Conservation (phyloP, 176 grass and related monocot genomes). For the Tillandsia leiboldiana region DNA sequence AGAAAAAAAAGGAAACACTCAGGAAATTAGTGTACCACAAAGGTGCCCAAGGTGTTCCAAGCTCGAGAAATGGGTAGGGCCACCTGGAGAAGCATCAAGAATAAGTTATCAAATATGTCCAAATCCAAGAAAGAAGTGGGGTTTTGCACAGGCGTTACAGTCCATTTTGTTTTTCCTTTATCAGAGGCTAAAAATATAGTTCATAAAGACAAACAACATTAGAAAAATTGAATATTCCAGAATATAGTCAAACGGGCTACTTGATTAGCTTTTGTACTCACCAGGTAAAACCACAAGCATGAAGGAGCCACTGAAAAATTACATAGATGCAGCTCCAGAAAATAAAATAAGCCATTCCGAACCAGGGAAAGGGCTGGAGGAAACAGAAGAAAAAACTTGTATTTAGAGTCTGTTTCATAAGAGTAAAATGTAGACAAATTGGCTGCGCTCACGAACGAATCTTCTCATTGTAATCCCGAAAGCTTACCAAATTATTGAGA, state of each 20-base stretch:
- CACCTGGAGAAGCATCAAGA: slow-evolving; percentile 53
- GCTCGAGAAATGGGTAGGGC: slow-evolving; percentile 89
- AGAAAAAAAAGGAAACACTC: too few relatives aligned
- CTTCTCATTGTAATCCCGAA: background rate
- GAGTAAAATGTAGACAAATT: background rate
- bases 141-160: background rate
- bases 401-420: slow-evolving; percentile 10
- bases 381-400: background rate
- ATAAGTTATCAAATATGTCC: background rate
- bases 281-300: slow-evolving; percentile 68
- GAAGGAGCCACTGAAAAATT: slow-evolving; percentile 74
- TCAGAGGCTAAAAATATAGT: too few relatives aligned
- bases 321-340: slow-evolving; percentile 82
- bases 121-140: background rate
- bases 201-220: too few relatives aligned
- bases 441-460: background rate
- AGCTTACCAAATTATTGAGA: slow-evolving; percentile 77
- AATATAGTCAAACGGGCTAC: background rate
- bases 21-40: slow-evolving; percentile 34
- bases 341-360: slow-evolving; percentile 71
- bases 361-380: slow-evolving; percentile 83
- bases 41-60: slow-evolving; percentile 51
- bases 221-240: too few relatives aligned
- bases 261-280: slow-evolving; percentile 8
- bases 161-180: background rate